phyloP scores from a whole-genome alignment of 192 early-diverging fungal genomes.

The Coemansia sp. region DNA sequence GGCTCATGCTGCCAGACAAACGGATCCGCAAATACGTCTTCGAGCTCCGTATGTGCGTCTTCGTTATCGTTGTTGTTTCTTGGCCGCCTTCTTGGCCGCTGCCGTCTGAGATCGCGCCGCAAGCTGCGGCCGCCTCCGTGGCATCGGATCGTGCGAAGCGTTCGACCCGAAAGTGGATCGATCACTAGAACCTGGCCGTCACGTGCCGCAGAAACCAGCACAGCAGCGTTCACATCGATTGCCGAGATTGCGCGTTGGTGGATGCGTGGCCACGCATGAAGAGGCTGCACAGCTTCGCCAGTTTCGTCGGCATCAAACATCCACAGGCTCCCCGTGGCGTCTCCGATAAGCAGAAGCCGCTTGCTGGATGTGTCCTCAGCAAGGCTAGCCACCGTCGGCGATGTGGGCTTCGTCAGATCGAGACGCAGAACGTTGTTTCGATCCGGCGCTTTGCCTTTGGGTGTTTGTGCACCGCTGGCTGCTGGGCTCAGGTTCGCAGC shows the following conservation, averaged over 20 bases:
- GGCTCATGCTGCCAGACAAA: not conserved
- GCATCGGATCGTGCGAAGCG: slow-evolving; percentile 18
- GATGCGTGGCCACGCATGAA: slow-evolving; percentile 21
- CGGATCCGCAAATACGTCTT: not conserved
- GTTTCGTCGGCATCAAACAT: slow-evolving; percentile 24
- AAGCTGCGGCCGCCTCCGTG: slow-evolving; percentile 19
- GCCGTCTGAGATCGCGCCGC: not conserved
- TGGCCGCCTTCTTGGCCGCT: not conserved
- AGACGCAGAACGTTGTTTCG: slow-evolving; percentile 3
- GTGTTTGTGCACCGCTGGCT: not conserved
- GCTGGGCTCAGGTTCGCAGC: not conserved
- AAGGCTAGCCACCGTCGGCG: not conserved
- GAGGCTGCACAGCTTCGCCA: not conserved
- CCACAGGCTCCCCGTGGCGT: slow-evolving; percentile 31
- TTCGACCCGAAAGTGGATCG: slow-evolving; percentile 21
- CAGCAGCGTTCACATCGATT: slow-evolving; percentile 15
- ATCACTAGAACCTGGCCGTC: slow-evolving; percentile 29
- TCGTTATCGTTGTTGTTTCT: not conserved
- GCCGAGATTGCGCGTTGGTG: slow-evolving; percentile 34
- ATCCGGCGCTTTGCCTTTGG: not conserved
- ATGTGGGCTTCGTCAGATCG: not conserved
- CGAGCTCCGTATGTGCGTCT: not conserved
- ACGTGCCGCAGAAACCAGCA: slow-evolving; percentile 31
- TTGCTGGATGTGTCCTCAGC: not conserved
- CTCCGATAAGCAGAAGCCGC: slow-evolving; percentile 33